Conservation (phyloP, 2,329 filamentous ascomycete species). For the Paecilomyces fulvus region DNA sequence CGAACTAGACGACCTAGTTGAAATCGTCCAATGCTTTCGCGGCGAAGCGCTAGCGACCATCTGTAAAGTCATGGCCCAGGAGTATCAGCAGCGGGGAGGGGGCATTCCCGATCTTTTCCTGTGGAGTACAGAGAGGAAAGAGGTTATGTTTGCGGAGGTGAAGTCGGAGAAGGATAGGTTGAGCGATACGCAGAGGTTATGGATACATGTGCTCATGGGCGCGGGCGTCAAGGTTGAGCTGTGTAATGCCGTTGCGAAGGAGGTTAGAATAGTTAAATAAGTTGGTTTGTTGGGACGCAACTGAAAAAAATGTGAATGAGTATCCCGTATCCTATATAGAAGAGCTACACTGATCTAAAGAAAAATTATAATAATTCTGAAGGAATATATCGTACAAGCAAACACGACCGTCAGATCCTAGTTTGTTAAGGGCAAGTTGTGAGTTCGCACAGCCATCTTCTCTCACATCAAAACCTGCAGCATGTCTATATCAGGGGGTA, state of each 20-base stretch:
- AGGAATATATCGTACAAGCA: conserved; percentile 40
- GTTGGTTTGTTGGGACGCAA: neutral
- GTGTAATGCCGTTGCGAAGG: conserved; percentile 55
- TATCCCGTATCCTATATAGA: neutral
- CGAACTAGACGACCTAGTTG: conserved; percentile 65
- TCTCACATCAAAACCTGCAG: too few relatives aligned
- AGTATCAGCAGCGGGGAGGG: conserved; percentile 77
- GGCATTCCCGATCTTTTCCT: conserved; percentile 90
- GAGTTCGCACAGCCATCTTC: too few relatives aligned
- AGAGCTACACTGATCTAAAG: neutral
- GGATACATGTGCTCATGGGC: conserved; percentile 86
- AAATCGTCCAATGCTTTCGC: conserved; percentile 70
- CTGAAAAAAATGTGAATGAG: neutral
- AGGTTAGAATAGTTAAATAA: conserved; percentile 32
- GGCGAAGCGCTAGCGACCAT: conserved; percentile 73
- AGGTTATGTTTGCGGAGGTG: conserved; percentile 71
- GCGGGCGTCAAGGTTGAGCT: conserved; percentile 82
- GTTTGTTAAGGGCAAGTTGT: too few relatives aligned
- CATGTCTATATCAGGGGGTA: too few relatives aligned
- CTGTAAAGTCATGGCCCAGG: conserved; percentile 91
- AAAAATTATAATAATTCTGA: neutral
- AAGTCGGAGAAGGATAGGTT: conserved; percentile 85
- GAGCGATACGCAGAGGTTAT: conserved; percentile 91
- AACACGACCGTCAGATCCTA: too few relatives aligned
- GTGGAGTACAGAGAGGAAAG: conserved; percentile 56